These are phyloP conservation scores for Isoetes taiwanensis DNA, from an alignment of 75 land plant genomes.

Conservation along the genomic window DNA sequence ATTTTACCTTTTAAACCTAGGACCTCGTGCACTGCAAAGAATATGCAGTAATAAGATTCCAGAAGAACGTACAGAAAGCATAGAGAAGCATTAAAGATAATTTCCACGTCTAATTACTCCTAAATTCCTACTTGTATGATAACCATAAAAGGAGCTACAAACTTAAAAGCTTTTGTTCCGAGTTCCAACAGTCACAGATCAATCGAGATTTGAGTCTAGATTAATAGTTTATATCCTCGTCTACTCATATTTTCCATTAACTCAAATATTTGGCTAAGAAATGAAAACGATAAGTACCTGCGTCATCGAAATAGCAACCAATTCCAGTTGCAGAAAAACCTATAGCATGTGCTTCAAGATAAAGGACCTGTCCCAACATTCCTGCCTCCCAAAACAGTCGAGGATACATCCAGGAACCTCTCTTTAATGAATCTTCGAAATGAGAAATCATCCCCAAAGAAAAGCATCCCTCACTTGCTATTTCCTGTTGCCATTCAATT, in stretches of 20 bases:
- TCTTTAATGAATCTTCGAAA: constrained; percentile 55
- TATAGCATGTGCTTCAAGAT: constrained; percentile 94
- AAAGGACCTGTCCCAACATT: constrained; percentile 78
- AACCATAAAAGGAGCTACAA: too few relatives aligned
- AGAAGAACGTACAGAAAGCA: too few relatives aligned
- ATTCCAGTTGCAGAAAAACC: constrained; percentile 98
- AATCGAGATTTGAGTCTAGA: too few relatives aligned
- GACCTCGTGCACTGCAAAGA: constrained; percentile 62
- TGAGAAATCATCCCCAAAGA: constrained; percentile 91
- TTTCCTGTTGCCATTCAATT: constrained; percentile 70
- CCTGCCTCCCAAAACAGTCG: constrained; percentile 97
- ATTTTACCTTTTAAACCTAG: constrained; percentile 56
- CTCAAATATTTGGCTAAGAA: too few relatives aligned
- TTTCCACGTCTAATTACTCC: too few relatives aligned
- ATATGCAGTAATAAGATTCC: too few relatives aligned
- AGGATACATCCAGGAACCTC: constrained; percentile 87
- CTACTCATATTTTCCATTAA: too few relatives aligned
- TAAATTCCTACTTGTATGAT: too few relatives aligned
- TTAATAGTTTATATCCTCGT: too few relatives aligned
- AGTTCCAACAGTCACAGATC: too few relatives aligned
- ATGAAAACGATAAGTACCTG: constrained; percentile 31
- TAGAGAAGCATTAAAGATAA: too few relatives aligned
- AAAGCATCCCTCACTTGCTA: constrained; percentile 87
- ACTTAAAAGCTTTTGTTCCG: too few relatives aligned
- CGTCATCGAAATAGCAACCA: constrained; percentile 97